These are phyloP conservation scores for Talaromyces adpressus DNA, from an alignment of 495 filamentous ascomycete species.

Conservation along the genomic window DNA sequence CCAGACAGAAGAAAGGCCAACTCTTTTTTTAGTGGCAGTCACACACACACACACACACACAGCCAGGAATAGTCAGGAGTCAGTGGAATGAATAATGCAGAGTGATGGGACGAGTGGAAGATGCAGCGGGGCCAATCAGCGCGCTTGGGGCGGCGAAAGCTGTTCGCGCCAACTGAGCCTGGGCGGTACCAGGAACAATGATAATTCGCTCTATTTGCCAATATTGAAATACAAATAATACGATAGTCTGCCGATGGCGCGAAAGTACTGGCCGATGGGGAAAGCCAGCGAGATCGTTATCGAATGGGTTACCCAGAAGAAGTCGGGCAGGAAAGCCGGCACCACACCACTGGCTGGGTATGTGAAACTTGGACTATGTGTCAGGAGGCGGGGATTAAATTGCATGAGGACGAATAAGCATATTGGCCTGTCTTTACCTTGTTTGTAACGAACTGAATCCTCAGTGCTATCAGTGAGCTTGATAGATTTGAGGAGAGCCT, in stretches of 20 bases:
- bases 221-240: background rate
- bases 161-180: background rate
- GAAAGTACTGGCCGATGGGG: background rate
- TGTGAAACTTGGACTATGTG: background rate
- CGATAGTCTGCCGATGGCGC: background rate
- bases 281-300: background rate
- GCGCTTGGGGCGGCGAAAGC: conserved; percentile 4
- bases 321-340: background rate
- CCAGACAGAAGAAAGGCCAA: background rate
- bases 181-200: background rate
- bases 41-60: background rate
- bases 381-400: background rate
- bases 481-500: background rate
- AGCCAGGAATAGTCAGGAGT: background rate
- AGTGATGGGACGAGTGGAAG: conserved; percentile 3
- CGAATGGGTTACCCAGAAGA: background rate
- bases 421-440: background rate
- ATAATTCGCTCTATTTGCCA: background rate
- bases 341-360: background rate
- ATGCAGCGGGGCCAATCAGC: conserved; percentile 10
- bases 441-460: background rate
- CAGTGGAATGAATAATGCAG: background rate
- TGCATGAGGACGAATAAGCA: background rate
- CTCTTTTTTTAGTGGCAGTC: background rate
- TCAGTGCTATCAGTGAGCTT: background rate